A percentile compares a stretch with the other conserved stretches of the same genome.
These are phyloP conservation scores for Wakefieldia striispora DNA, from an alignment of 768 basidiomycete genomes.

Conservation along the genomic window DNA sequence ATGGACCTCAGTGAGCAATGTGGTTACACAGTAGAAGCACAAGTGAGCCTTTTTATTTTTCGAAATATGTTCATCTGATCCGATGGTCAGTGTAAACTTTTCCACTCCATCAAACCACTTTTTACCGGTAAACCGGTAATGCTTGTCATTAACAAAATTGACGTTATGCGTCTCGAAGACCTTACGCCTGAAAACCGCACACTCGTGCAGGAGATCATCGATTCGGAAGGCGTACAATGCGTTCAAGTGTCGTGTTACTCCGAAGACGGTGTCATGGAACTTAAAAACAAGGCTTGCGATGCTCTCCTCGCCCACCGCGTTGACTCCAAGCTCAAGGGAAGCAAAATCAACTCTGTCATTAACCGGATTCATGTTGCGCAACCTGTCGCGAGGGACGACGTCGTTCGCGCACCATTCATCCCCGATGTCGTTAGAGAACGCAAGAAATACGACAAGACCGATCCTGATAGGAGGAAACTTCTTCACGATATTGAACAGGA, in stretches of 20 bases:
- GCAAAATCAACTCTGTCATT: constrained; percentile 85
- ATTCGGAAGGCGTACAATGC: constrained; percentile 63
- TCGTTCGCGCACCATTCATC: constrained; percentile 83
- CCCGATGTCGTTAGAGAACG: constrained; percentile 77
- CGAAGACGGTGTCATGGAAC: constrained; percentile 96
- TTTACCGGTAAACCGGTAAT: constrained; percentile 91
- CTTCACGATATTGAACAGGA: constrained; percentile 82
- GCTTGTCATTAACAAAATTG: constrained; percentile 97
- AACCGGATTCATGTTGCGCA: constrained; percentile 96
- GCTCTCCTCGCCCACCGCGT: constrained; percentile 93
- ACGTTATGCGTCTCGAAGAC: constrained; percentile 86
- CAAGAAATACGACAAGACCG: constrained; percentile 83
- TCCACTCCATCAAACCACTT: constrained; percentile 98
- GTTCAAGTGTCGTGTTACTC: constrained; percentile 93
- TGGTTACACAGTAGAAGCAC: constrained; percentile 95
- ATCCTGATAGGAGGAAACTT: constrained; percentile 71
- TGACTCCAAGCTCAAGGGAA: constrained; percentile 90
- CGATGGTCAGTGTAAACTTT: constrained; percentile 80
- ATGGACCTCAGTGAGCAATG: constrained; percentile 99
- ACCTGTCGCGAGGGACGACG: constrained; percentile 88
- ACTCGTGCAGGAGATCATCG: constrained; percentile 86
- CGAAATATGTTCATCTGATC: not conserved
- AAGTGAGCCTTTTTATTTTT: constrained; percentile 49
- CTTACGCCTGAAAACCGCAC: constrained; percentile 71
- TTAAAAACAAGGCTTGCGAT: constrained; percentile 95